phyloP scores from a whole-genome alignment of 331 rosid genomes.

The Malus hybrid region DNA sequence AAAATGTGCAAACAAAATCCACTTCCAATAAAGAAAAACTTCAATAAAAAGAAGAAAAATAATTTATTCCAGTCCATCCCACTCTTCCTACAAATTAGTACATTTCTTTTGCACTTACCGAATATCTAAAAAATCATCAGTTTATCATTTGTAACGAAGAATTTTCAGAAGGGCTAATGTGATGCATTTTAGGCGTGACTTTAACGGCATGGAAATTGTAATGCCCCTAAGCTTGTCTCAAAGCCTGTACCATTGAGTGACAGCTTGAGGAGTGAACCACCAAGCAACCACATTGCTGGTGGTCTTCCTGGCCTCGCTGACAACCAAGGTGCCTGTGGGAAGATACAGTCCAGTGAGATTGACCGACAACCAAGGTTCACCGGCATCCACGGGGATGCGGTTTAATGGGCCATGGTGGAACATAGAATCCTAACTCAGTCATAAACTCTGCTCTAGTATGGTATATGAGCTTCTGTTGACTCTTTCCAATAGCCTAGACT shows the following conservation, averaged over 20 bases:
- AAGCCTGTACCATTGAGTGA: background rate
- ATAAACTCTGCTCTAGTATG: background rate
- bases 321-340: background rate
- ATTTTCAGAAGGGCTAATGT: background rate
- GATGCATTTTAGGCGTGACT: background rate
- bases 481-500: background rate
- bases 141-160: background rate
- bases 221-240: background rate
- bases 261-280: background rate
- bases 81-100: background rate
- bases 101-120: background rate
- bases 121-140: background rate
- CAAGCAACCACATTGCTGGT: background rate
- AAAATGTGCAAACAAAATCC: background rate
- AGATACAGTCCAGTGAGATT: background rate
- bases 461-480: background rate
- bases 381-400: background rate
- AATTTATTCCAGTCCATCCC: background rate
- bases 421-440: background rate
- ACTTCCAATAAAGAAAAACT: background rate
- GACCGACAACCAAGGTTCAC: background rate
- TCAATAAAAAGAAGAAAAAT: background rate
- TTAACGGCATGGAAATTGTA: background rate
- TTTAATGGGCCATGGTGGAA: background rate
- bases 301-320: background rate